phyloP scores from a whole-genome alignment of 345 rosid species.

The Noccaea caerulescens region DNA sequence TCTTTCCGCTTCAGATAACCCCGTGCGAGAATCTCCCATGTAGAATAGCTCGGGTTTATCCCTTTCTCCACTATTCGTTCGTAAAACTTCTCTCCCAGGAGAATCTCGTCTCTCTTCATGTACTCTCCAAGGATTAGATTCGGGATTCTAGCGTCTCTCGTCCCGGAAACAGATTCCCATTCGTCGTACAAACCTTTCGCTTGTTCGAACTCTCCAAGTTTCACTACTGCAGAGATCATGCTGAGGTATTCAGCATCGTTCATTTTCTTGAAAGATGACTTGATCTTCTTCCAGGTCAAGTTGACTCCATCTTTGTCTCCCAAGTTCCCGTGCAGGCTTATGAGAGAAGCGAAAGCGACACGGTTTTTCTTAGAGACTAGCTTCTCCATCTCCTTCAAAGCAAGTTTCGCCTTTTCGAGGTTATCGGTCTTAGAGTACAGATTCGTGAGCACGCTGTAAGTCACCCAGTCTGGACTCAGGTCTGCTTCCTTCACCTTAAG shows the following conservation, averaged over 20 bases:
- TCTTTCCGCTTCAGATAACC: slow-evolving; percentile 59
- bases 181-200: slow-evolving; percentile 72
- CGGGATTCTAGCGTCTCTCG: slow-evolving; percentile 62
- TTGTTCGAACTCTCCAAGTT: slow-evolving; percentile 65
- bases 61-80: slow-evolving; percentile 55
- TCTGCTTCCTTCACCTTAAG: slow-evolving; percentile 62
- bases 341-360: slow-evolving; percentile 67
- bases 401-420: slow-evolving; percentile 58
- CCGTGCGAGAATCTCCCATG: slow-evolving; percentile 87
- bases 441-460: slow-evolving; percentile 68
- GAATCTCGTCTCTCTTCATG: slow-evolving; percentile 56
- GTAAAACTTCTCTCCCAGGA: slow-evolving; percentile 60
- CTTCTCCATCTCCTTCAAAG: slow-evolving; percentile 91
- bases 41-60: slow-evolving; percentile 66
- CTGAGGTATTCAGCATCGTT: slow-evolving; percentile 72
- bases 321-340: slow-evolving; percentile 72
- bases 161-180: slow-evolving; percentile 76
- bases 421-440: slow-evolving; percentile 57
- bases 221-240: slow-evolving; percentile 74
- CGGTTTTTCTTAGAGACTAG: slow-evolving; percentile 60
- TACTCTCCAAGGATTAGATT: slow-evolving; percentile 78
- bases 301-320: slow-evolving; percentile 61
- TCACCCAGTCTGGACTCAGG: slow-evolving; percentile 81
- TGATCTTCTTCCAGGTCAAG: slow-evolving; percentile 76
- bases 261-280: slow-evolving; percentile 63